Base-by-base conservation (phyloP, 2,329 filamentous ascomycete species). In the Penicillium sp. region DNA sequence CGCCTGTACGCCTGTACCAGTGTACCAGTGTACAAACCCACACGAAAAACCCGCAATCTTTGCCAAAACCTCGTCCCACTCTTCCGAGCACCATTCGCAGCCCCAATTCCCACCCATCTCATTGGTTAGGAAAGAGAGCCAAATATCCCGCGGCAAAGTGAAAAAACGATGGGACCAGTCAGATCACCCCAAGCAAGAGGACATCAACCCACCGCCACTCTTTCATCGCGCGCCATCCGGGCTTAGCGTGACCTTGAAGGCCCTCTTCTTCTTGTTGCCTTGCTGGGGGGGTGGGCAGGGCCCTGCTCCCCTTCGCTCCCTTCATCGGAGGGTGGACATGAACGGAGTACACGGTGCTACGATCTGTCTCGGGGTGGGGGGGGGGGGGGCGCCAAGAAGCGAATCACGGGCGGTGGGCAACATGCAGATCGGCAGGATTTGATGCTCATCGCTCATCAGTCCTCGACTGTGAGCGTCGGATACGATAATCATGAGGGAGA, bases 141-240 rank as follows among this genome's bases (percentile, higher is more conserved):
- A 55, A 65, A 63, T 63, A 52, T 59, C 54, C 57, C 62, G 60
- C 60, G 48, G 35, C 38, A 59, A 49, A n/a, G 43, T 37, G 38
- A 49, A 51, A 33, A 33, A 26, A 49, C 33, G 33, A 33, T 4
- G n/a, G 10, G n/a, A 35, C 49, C 49, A 52, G 49, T 52, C 19
- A 52, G 35, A 37, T n/a, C 19, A 33, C 49, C 19, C 19, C 28
- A 38, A 38, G 19, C 30, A 8, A 52, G 43, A 26, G 43, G 33
- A 53, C 40, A 53, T 53, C 10, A 40, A 53, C 51, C 51, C 51
- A 53, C 51, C 51, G 51, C 51, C 51, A 40, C 35, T 53, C 51
- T 35, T 35, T 53, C 51, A 52, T 53, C 51, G 51, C 51, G 35
- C 51, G 35, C 51, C 35, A 53, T 53, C 35, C 19, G 35, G 51